Evolutionary conservation across 2,329 filamentous ascomycete species (phyloP).

Genomic region (Triangularia verruculosa): DNA sequence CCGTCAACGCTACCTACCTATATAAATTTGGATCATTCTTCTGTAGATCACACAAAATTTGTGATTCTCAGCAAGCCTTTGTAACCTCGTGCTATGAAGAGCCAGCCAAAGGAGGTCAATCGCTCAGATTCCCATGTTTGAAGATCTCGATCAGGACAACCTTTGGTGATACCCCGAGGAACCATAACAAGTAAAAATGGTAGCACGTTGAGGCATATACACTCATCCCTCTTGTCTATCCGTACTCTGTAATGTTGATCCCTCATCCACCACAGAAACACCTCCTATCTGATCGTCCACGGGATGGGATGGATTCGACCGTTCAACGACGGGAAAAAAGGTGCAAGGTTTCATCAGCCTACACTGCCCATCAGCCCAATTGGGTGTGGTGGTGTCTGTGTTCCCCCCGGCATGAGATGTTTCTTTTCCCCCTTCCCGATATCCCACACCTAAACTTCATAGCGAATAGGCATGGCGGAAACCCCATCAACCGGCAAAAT

Average conservation of each 20-base stretch:
- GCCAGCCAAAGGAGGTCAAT: background rate
- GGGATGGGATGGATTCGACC: background rate
- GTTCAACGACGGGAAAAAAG: background rate
- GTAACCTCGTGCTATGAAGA: background rate
- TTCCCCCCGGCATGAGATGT: background rate
- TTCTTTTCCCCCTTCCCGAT: background rate
- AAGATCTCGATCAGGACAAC: background rate
- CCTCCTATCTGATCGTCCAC: background rate
- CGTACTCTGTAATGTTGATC: background rate
- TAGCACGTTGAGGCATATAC: background rate
- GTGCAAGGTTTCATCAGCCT: background rate
- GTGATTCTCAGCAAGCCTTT: background rate
- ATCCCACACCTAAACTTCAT: background rate
- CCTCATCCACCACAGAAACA: background rate
- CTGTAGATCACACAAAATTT: background rate
- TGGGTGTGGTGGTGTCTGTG: background rate
- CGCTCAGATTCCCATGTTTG: background rate
- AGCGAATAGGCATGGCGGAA: conserved; percentile 1
- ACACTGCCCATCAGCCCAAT: background rate
- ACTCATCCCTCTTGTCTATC: background rate
- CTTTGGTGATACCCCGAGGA: background rate
- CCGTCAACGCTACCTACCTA: background rate
- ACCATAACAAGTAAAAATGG: background rate
- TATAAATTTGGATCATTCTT: background rate
- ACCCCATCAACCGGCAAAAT: background rate